Conservation (phyloP, 1,284 basidiomycete species). For the Moesziomyces aphidis region DNA sequence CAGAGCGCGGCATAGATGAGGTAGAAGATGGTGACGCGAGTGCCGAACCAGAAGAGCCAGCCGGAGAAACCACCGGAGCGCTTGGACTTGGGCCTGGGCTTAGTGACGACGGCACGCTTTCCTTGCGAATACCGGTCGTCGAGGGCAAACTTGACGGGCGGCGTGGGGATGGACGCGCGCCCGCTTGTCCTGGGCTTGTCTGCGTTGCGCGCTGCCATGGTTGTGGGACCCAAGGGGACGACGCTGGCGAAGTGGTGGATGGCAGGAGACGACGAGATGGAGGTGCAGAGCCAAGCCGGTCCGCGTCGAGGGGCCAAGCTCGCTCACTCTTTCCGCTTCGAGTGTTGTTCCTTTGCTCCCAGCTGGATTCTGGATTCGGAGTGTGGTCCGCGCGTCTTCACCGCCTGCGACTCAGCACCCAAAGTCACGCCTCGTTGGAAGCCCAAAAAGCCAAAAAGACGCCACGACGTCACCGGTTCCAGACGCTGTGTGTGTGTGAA, state of each 20-base stretch:
- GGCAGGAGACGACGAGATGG: slow-evolving; percentile 4
- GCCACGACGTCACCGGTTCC: too few relatives aligned
- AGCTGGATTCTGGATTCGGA: slow-evolving; percentile 2
- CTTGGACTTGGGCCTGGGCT: slow-evolving; percentile 16
- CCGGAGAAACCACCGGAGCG: slow-evolving; percentile 27
- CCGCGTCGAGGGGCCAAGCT: background rate
- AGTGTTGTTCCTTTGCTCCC: background rate
- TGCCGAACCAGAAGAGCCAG: slow-evolving; percentile 42
- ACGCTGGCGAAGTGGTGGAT: slow-evolving; percentile 16
- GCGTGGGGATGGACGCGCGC: slow-evolving; percentile 40
- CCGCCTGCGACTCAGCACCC: background rate
- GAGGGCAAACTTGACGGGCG: slow-evolving; percentile 31
- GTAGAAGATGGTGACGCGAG: slow-evolving; percentile 50
- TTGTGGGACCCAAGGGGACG: slow-evolving; percentile 1
- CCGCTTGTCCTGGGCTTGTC: slow-evolving; percentile 28
- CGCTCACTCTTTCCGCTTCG: background rate
- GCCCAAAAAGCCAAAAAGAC: too few relatives aligned
- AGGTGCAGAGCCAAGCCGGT: background rate
- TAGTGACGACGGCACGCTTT: background rate
- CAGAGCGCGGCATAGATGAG: slow-evolving; percentile 56
- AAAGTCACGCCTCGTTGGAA: too few relatives aligned
- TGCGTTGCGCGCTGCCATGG: slow-evolving; percentile 16
- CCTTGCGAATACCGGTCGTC: slow-evolving; percentile 20
- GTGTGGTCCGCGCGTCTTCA: slow-evolving; percentile 10
- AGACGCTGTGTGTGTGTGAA: too few relatives aligned